Conservation (phyloP, 208 protist species). For the Acanthamoeba quina region DNA sequence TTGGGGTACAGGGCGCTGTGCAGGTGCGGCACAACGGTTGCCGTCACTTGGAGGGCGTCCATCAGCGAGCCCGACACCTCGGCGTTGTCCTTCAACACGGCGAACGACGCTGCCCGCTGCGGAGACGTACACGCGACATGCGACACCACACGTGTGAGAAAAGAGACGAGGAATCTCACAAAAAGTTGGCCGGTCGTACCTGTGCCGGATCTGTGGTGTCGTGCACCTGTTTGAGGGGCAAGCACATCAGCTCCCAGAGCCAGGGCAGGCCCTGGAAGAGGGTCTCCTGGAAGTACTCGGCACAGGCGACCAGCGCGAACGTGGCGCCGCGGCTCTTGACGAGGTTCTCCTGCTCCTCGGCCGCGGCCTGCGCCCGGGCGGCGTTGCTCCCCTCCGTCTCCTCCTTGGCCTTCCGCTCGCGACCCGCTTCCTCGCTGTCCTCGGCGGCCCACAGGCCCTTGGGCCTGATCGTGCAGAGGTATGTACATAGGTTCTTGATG, state of each 20-base stretch:
- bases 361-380: neutral
- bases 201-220: neutral
- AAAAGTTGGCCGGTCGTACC: neutral
- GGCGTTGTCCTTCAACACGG: neutral
- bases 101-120: neutral
- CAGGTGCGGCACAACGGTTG: neutral
- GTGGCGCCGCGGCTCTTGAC: slow-evolving; percentile 37
- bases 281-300: slow-evolving; percentile 3
- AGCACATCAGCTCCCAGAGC: slow-evolving; percentile 4
- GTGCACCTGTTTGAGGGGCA: neutral
- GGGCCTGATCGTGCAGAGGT: neutral
- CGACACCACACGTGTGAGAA: neutral
- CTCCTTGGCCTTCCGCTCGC: slow-evolving; percentile 22
- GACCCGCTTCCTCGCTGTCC: neutral
- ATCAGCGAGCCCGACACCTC: neutral
- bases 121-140: neutral
- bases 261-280: neutral
- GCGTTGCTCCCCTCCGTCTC: neutral
- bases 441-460: neutral
- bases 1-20: neutral
- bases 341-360: neutral
- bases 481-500: slow-evolving; percentile 55
- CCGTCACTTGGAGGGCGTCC: slow-evolving; percentile 23
- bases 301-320: slow-evolving; percentile 14
- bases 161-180: neutral